Evolutionary conservation across 352 stramenopile genomes (phyloP).

Genomic region (Aphanomyces astaci): DNA sequence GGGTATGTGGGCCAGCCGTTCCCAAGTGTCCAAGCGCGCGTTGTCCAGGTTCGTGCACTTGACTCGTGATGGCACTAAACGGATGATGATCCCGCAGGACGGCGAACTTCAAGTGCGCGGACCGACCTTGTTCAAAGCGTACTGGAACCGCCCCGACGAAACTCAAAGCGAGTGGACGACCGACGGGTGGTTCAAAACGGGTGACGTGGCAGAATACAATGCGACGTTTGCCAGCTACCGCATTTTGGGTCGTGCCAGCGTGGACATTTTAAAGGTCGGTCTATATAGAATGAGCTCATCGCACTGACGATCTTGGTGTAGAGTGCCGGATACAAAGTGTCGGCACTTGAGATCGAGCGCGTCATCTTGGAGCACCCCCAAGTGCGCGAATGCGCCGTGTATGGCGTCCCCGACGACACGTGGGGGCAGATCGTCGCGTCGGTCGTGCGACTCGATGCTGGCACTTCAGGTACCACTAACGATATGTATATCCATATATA

Average conservation of each 20-base stretch:
- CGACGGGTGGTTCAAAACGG: constrained; percentile 87
- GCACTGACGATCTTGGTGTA: too few species aligned
- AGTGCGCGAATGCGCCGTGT: constrained; percentile 77
- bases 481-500: background rate
- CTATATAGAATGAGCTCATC: background rate
- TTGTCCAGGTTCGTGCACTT: constrained; percentile 43
- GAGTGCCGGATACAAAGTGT: constrained; percentile 88
- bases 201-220: constrained; percentile 82
- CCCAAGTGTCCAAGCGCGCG: constrained; percentile 65
- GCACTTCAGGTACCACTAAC: background rate
- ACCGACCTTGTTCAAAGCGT: constrained; percentile 78
- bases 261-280: constrained; percentile 85
- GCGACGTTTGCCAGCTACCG: constrained; percentile 64
- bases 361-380: constrained; percentile 73
- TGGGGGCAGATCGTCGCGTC: constrained; percentile 77
- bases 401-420: constrained; percentile 74
- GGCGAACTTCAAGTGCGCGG: constrained; percentile 79
- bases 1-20: constrained; percentile 82
- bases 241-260: constrained; percentile 79
- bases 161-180: constrained; percentile 79
- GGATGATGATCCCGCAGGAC: constrained; percentile 25
- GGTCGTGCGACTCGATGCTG: constrained; percentile 37
- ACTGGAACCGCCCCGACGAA: constrained; percentile 75
- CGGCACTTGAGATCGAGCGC: constrained; percentile 85
- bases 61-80: background rate